Base-by-base conservation (phyloP, 1,284 basidiomycete species). In the Ganoderma leucocontextum region DNA sequence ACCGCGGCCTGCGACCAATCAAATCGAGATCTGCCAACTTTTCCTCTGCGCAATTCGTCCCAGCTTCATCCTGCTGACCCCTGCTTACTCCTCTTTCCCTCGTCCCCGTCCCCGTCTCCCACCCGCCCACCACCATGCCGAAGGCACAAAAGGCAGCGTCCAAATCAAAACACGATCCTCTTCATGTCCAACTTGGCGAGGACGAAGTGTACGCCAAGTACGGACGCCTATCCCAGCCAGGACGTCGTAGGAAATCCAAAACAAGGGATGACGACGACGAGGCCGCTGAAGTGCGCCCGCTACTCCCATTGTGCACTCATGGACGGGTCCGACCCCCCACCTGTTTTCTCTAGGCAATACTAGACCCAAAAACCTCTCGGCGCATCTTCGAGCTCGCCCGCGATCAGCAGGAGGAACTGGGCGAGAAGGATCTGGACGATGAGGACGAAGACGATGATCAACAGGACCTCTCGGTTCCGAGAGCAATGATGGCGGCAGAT, bases 331-430 rank as follows among this genome's bases (percentile, higher is more conserved):
- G 29, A 55, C 4, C 33, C 58, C 53, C 53, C 61, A 60, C 22
- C 8, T n/a, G 12, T 49, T 65, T 15, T 55, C 41, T 12, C 6
- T 65, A 96, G 94, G 85, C 82, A 57, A 90, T 91, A 12, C 83
- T 97, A 70, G 95, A 97, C 78, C 89, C 94, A 6, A 95, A 95
- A 80, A 93, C 92, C 22, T 98, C 95, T 1, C 86, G 88, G 71
- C 94, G 92, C 76, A 99, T 99, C 68, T 93, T 99, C 74, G 91
- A 96, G 76, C 89, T 99, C 66, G 97, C 97, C 13, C 87, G 90
- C 75, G 92, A 95, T 75, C 98, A 99, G 81, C 97, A 99, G 81
- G 91, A 96, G 77, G 98, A 99, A 79, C 80, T 96, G 10, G 88
- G 89, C 66, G 84, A 87, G 72, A 81, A 83, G 9, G 86, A 83